Percentiles rank a stretch among this genome's conserved stretches.
Conservation (phyloP, 495 filamentous ascomycete genomes). For the Echria macrotheca region DNA sequence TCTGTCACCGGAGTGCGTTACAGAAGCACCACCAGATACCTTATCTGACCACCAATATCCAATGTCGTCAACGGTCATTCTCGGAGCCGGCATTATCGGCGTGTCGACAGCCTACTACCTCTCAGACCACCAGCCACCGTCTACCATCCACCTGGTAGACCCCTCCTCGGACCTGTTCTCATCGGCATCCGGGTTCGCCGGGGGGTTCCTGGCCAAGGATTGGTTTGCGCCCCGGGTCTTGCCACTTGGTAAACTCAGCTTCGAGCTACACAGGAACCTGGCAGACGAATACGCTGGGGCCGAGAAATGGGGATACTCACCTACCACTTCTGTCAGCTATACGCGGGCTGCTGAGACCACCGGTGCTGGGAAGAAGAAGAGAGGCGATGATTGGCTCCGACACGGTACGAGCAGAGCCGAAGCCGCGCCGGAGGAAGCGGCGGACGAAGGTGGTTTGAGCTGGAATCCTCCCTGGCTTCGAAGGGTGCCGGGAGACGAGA, state of each 20-base stretch:
- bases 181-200: slow-evolving; percentile 67
- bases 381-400: slow-evolving; percentile 58
- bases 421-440: slow-evolving; percentile 42
- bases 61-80: slow-evolving; percentile 56
- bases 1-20: no score
- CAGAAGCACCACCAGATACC: no score
- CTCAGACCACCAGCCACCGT: slow-evolving; percentile 45
- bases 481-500: slow-evolving; percentile 38
- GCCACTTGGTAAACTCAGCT: slow-evolving; percentile 59
- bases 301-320: slow-evolving; percentile 64
- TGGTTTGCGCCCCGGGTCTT: slow-evolving; percentile 57
- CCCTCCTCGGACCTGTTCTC: slow-evolving; percentile 59
- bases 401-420: slow-evolving; percentile 59
- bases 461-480: slow-evolving; percentile 55
- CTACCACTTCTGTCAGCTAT: slow-evolving; percentile 55
- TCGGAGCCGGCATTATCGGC: slow-evolving; percentile 77
- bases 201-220: slow-evolving; percentile 68
- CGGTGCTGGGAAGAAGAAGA: slow-evolving; percentile 15
- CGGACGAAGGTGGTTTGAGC: slow-evolving; percentile 6
- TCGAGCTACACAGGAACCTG: slow-evolving; percentile 59
- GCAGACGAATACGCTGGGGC: slow-evolving; percentile 56
- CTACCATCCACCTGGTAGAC: slow-evolving; percentile 66
- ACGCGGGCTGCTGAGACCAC: slow-evolving; percentile 25
- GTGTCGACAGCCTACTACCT: slow-evolving; percentile 74
- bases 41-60: no score